These are phyloP conservation scores for Cercospora janseana DNA, from an alignment of 2,329 filamentous ascomycete species.

Conservation along the genomic window DNA sequence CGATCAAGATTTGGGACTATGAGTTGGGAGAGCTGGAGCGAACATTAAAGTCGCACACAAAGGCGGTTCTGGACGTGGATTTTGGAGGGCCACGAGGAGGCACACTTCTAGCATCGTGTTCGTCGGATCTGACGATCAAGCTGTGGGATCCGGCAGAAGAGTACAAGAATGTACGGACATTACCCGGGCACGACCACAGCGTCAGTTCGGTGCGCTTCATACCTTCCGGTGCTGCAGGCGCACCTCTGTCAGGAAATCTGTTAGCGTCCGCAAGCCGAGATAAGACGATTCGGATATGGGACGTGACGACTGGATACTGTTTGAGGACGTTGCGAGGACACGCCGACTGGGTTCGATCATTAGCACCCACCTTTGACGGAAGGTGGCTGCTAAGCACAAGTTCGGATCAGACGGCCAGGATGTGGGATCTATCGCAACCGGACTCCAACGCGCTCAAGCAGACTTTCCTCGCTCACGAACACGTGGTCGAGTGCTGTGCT, in stretches of 20 bases:
- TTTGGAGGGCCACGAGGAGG: slow-evolving; percentile 81
- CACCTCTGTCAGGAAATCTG: slow-evolving; percentile 76
- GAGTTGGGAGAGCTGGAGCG: slow-evolving; percentile 86
- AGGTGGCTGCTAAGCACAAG: slow-evolving; percentile 79
- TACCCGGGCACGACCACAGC: slow-evolving; percentile 89
- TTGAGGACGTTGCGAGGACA: slow-evolving; percentile 87
- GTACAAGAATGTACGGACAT: slow-evolving; percentile 91
- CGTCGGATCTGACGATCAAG: slow-evolving; percentile 88
- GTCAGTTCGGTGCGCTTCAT: slow-evolving; percentile 87
- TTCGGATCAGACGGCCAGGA: slow-evolving; percentile 73
- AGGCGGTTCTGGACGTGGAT: slow-evolving; percentile 82
- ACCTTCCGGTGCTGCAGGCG: slow-evolving; percentile 74
- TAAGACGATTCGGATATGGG: slow-evolving; percentile 83
- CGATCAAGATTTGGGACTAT: slow-evolving; percentile 98
- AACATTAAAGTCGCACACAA: slow-evolving; percentile 90
- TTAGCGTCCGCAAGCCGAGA: slow-evolving; percentile 84
- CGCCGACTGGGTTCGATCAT: slow-evolving; percentile 85
- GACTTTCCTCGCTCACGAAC: slow-evolving; percentile 81
- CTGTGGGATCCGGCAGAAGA: slow-evolving; percentile 90
- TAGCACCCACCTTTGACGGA: slow-evolving; percentile 78
- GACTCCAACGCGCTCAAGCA: slow-evolving; percentile 64
- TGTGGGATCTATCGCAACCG: slow-evolving; percentile 78
- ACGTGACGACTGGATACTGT: slow-evolving; percentile 88
- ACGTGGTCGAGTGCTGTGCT: slow-evolving; percentile 80
- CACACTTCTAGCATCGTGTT: slow-evolving; percentile 78